Base-by-base conservation (phyloP, 306 rosid genomes). In the Citrullus mucosospermus region DNA sequence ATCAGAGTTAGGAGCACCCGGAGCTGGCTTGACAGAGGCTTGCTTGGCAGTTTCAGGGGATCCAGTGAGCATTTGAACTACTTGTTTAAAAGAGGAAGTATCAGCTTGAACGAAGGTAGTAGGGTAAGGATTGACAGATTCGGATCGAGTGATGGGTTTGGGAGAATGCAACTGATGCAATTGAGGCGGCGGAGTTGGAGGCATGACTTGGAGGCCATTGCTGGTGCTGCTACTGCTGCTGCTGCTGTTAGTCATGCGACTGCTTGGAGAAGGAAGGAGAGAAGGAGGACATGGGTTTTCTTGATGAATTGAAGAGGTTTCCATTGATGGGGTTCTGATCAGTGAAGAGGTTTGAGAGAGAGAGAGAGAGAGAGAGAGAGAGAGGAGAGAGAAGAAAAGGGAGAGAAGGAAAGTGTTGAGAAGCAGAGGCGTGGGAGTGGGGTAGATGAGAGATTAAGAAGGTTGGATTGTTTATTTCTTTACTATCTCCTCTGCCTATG, bases 11-110 rank as follows among this genome's bases (percentile, higher is more conserved):
- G 86, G 30, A 36, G 36, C 60, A 16, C 43, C 71, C 5, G 77
- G 0, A 10, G 60, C 46, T 2, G 77, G 59, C 25, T 72, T 73
- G 1, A 39, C 41, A 13, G 90, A 81, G n/a, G 85, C 92, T 60
- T 88, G 93, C 78, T 86, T 88, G 32, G 87, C 86, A 10, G 96
- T 88, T 63, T 95, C 97, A 22, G 97, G 88, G 69, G 97, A 92
- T 0, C 99, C 99, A 56, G 99, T 95, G 41, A 95, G 90, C 99
- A 92, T 92, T 88, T 95, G 99, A 63, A 95, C 99, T 0, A 95
- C 97, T 78, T 95, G 97, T 80, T 92, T 95, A 86, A 95, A 95
- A 16, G 99, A 95, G 55, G 88, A 68, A 11, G 99, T 87, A 82
- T 95, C 96, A 0, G 97, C 97, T 79, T 95, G 97, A 57, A 92